A percentile compares a stretch with the other conserved stretches of the same genome.
phyloP scores from a whole-genome alignment of 179 eudicot species.

The Drosera spatulata region DNA sequence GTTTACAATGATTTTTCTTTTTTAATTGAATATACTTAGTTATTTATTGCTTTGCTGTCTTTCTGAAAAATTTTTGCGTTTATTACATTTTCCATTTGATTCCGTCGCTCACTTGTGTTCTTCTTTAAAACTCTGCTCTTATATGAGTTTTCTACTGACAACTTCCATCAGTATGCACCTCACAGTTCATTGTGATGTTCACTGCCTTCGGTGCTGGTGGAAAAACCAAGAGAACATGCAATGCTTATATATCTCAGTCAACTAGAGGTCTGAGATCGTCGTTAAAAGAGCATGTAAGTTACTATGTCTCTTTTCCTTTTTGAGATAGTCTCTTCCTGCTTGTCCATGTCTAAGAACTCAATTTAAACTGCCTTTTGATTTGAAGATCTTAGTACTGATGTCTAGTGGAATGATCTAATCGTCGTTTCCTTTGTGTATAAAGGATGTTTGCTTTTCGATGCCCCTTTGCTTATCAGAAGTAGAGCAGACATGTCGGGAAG shows the following conservation, averaged over 20 bases:
- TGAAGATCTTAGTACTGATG: too few species aligned
- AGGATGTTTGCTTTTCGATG: constrained; percentile 83
- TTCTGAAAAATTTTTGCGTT: too few species aligned
- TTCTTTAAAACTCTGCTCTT: neutral
- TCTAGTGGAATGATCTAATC: neutral
- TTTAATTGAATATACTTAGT: too few species aligned
- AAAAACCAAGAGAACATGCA: constrained; percentile 43
- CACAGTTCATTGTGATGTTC: constrained; percentile 84
- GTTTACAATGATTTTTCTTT: too few species aligned
- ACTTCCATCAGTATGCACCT: constrained; percentile 56
- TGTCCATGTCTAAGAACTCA: neutral
- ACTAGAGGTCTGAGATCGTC: constrained; percentile 79
- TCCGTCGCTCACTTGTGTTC: too few species aligned
- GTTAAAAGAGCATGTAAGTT: constrained; percentile 82
- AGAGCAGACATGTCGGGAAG: constrained; percentile 74
- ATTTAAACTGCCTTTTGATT: too few species aligned
- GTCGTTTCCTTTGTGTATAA: constrained; percentile 4
- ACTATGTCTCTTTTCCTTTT: neutral
- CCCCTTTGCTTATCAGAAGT: constrained; percentile 68
- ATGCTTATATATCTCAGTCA: constrained; percentile 79
- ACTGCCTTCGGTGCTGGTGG: constrained; percentile 38
- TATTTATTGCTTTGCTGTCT: too few species aligned
- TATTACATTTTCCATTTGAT: too few species aligned
- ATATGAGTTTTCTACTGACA: constrained; percentile 5
- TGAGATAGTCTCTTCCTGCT: neutral